Conservation (phyloP, 495 filamentous ascomycete species). For the Chlorociboria aeruginascens region DNA sequence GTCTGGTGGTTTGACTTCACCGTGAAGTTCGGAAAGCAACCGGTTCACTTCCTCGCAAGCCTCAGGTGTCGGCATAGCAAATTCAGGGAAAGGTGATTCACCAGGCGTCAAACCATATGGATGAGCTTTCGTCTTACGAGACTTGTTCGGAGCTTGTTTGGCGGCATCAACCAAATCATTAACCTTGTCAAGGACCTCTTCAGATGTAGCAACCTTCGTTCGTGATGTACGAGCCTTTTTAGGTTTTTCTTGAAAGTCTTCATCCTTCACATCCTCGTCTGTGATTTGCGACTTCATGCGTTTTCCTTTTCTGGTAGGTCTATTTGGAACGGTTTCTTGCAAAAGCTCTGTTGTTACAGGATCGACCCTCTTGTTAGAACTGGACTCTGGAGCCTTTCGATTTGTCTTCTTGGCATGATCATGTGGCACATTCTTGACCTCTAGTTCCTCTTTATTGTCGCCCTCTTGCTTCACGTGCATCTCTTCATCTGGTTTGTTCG, state of each 20-base stretch:
- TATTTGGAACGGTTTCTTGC: not conserved
- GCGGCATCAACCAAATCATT: not conserved
- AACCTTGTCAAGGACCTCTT: slow-evolving; percentile 3
- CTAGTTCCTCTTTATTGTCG: no score
- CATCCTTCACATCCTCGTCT: not conserved
- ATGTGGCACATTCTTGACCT: no score
- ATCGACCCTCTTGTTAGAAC: not conserved
- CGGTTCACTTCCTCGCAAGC: slow-evolving; percentile 65
- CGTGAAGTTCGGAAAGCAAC: slow-evolving; percentile 56
- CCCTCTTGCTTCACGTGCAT: no score
- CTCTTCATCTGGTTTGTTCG: no score
- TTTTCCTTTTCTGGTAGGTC: not conserved
- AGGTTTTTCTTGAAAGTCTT: not conserved
- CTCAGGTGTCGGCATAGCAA: slow-evolving; percentile 51
- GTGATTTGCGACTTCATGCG: not conserved
- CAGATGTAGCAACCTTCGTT: not conserved
- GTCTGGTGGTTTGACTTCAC: slow-evolving; percentile 49
- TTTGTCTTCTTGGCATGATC: no score
- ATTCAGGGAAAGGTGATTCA: slow-evolving; percentile 57
- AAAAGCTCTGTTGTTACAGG: not conserved
- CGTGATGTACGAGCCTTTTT: not conserved
- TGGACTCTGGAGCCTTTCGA: not conserved
- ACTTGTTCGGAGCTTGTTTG: not conserved
- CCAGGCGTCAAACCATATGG: slow-evolving; percentile 36
- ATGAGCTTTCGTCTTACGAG: slow-evolving; percentile 24